phyloP scores from a whole-genome alignment of 2,329 filamentous ascomycete genomes.

The Coleophoma eucalyptorum region DNA sequence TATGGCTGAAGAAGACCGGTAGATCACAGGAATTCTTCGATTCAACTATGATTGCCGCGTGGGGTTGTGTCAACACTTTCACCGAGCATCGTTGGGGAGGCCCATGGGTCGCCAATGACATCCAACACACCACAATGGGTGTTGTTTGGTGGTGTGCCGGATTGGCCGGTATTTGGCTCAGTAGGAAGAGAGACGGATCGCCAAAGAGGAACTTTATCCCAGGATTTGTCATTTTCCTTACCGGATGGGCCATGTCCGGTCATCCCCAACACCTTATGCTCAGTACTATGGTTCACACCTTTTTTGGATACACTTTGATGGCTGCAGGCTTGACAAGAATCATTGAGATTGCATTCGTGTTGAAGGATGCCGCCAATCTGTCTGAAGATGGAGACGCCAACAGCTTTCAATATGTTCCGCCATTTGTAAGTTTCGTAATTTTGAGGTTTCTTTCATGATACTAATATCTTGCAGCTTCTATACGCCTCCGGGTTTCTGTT shows the following conservation, averaged over 20 bases:
- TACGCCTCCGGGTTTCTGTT: constrained; percentile 94
- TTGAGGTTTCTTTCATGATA: constrained; percentile 6
- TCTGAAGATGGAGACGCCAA: constrained; percentile 68
- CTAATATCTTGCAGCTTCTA: constrained; percentile 58
- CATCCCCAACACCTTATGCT: constrained; percentile 83
- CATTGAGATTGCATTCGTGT: constrained; percentile 85
- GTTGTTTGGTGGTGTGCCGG: constrained; percentile 97
- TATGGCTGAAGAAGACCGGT: constrained; percentile 77
- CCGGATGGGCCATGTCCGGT: constrained; percentile 91
- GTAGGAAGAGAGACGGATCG: constrained; percentile 73
- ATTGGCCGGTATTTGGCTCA: constrained; percentile 88
- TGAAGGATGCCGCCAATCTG: constrained; percentile 66
- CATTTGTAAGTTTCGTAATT: constrained; percentile 54
- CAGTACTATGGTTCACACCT: constrained; percentile 80
- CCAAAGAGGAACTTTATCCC: constrained; percentile 93
- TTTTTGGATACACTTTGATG: constrained; percentile 97
- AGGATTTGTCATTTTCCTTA: constrained; percentile 84
- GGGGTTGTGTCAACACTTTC: constrained; percentile 97
- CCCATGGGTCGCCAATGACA: constrained; percentile 86
- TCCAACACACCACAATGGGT: constrained; percentile 99
- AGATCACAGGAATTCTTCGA: constrained; percentile 97
- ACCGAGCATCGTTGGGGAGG: constrained; percentile 94
- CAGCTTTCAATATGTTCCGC: constrained; percentile 68
- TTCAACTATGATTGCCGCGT: constrained; percentile 82
- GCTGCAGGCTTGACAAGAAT: constrained; percentile 78